Conservation (phyloP, 805 yeast species). For the Priceomyces haplophilus region DNA sequence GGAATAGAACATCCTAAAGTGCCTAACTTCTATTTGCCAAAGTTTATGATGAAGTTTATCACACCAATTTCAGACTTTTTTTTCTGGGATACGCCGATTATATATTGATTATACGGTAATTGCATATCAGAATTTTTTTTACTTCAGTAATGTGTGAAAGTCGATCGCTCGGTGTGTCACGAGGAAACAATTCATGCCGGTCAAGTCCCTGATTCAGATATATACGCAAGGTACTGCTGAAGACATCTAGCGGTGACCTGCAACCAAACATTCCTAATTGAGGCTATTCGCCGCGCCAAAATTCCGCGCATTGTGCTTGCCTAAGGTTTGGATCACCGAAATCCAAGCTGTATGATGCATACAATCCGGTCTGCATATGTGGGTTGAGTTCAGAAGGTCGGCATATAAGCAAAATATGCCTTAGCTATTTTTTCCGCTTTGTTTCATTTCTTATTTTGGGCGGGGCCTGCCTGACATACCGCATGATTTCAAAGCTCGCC, state of each 20-base stretch:
- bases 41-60: not conserved
- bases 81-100: slow-evolving; percentile 1
- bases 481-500: too few relatives aligned
- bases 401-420: not conserved
- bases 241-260: not conserved
- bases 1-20: slow-evolving; percentile 2
- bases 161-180: slow-evolving; percentile 4
- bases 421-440: not conserved
- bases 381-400: not conserved
- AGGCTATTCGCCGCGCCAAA: not conserved
- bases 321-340: not conserved
- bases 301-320: not conserved
- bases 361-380: not conserved
- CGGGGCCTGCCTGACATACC: not conserved
- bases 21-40: not conserved
- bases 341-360: not conserved
- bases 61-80: not conserved
- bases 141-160: slow-evolving; percentile 1
- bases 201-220: slow-evolving; percentile 6
- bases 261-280: not conserved
- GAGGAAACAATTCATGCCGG: slow-evolving; percentile 1
- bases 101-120: slow-evolving; percentile 3
- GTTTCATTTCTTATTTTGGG: not conserved
- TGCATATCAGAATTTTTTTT: slow-evolving; percentile 5
- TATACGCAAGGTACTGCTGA: slow-evolving; percentile 2